These are phyloP conservation scores for Colletotrichum truncatum DNA, from an alignment of 2,329 filamentous ascomycete genomes.

Conservation along the genomic window DNA sequence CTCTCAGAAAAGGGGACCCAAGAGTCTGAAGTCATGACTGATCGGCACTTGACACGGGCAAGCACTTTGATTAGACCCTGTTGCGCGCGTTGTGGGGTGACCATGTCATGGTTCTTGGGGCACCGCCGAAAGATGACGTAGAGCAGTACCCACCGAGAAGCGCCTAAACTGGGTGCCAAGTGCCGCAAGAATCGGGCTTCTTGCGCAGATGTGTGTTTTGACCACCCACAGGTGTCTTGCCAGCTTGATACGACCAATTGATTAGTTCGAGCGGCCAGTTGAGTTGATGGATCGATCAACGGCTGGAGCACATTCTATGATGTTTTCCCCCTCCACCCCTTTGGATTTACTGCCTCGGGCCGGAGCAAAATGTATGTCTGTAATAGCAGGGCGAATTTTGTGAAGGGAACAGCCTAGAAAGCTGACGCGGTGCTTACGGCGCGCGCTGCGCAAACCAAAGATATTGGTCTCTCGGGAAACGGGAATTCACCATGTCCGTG, in stretches of 20 bases:
- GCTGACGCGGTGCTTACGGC: not conserved
- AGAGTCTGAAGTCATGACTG: slow-evolving; percentile 25
- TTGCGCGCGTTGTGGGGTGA: slow-evolving; percentile 25
- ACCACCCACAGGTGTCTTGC: not conserved
- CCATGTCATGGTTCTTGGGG: slow-evolving; percentile 24
- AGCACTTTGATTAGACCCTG: not conserved
- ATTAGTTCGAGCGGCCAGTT: not conserved
- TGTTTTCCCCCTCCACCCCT: not conserved
- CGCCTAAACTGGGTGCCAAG: slow-evolving; percentile 10
- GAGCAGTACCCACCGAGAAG: not conserved
- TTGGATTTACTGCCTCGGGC: not conserved
- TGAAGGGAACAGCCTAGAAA: not conserved
- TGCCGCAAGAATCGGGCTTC: not conserved
- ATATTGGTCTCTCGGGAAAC: slow-evolving; percentile 4
- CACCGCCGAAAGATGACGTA: slow-evolving; percentile 19
- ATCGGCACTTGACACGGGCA: slow-evolving; percentile 20
- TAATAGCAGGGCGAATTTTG: not conserved
- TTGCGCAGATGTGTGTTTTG: not conserved
- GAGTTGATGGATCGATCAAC: not conserved
- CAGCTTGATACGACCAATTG: not conserved
- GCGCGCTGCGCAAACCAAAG: not conserved
- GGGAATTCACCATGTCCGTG: slow-evolving; percentile 26
- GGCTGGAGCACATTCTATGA: not conserved
- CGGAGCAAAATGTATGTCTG: not conserved
- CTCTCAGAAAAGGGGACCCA: not conserved